Percentiles rank a stretch among this genome's conserved stretches.
Evolutionary conservation across 768 basidiomycete genomes (phyloP).

Genomic region (Coprinopsis marcescibilis): DNA sequence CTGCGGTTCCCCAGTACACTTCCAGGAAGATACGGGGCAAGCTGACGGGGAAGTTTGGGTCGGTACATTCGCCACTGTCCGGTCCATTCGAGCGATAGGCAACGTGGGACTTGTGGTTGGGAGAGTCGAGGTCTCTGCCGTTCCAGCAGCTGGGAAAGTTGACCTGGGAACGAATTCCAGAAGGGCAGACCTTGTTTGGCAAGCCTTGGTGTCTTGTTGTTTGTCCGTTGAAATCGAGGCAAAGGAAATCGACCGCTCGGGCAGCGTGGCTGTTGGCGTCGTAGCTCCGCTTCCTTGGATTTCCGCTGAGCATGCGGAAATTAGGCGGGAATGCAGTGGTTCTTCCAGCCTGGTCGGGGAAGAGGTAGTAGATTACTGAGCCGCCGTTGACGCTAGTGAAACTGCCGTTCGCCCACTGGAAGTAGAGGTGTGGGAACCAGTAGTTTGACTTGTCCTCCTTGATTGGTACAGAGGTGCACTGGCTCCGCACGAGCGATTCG

Average conservation of each 20-base stretch:
- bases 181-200: slow-evolving; percentile 35
- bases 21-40: slow-evolving; percentile 49
- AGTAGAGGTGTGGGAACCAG: slow-evolving; percentile 49
- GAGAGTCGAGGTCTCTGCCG: slow-evolving; percentile 45
- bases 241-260: slow-evolving; percentile 42
- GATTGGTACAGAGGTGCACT: slow-evolving; percentile 51
- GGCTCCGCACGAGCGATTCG: slow-evolving; percentile 34
- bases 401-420: slow-evolving; percentile 47
- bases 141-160: slow-evolving; percentile 55
- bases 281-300: slow-evolving; percentile 41
- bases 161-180: slow-evolving; percentile 45
- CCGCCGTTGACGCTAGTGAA: slow-evolving; percentile 39
- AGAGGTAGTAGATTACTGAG: slow-evolving; percentile 46
- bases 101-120: slow-evolving; percentile 50
- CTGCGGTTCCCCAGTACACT: slow-evolving; percentile 39
- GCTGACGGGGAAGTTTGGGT: slow-evolving; percentile 40
- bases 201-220: slow-evolving; percentile 33
- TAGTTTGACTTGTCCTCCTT: slow-evolving; percentile 48
- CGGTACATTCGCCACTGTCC: slow-evolving; percentile 41
- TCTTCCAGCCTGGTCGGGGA: slow-evolving; percentile 37
- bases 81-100: slow-evolving; percentile 42
- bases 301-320: slow-evolving; percentile 53
- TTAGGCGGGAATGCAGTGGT: slow-evolving; percentile 49
- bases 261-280: slow-evolving; percentile 37
- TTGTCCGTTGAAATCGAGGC: slow-evolving; percentile 40